phyloP scores from a whole-genome alignment of 2,329 filamentous ascomycete species.

The Amesomyces nigricolor region DNA sequence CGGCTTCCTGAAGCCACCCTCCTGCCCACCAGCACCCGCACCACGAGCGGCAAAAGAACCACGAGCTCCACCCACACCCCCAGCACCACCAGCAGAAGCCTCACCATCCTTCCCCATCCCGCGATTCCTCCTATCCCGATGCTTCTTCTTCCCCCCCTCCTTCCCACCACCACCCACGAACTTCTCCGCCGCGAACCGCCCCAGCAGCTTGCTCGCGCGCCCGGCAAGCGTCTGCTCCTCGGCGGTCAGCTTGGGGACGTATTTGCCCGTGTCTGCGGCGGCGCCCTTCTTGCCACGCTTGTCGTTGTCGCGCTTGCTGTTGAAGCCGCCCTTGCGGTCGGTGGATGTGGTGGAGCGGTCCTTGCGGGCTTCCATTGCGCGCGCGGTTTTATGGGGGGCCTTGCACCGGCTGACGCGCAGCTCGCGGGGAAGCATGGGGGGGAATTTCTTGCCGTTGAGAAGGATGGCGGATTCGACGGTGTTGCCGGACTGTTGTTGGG shows the following conservation, averaged over 20 bases:
- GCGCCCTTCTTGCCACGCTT: constrained; percentile 33
- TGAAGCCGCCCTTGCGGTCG: constrained; percentile 30
- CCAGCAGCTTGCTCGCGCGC: constrained; percentile 68
- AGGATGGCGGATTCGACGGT: constrained; percentile 86
- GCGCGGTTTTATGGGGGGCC: constrained; percentile 56
- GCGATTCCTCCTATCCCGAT: constrained; percentile 24
- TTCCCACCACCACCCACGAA: constrained; percentile 28
- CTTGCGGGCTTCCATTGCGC: constrained; percentile 48
- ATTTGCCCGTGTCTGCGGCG: constrained; percentile 35
- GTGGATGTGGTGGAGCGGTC: constrained; percentile 28
- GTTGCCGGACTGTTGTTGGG: constrained; percentile 60
- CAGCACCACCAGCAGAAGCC: neutral
- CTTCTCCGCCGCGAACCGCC: constrained; percentile 57
- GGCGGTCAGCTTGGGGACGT: constrained; percentile 64
- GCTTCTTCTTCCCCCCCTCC: constrained; percentile 28
- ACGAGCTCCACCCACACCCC: too few species aligned
- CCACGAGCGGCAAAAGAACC: too few species aligned
- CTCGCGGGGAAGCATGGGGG: constrained; percentile 84
- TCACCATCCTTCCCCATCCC: constrained; percentile 17
- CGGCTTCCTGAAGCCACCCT: constrained; percentile 48
- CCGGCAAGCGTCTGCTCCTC: constrained; percentile 66
- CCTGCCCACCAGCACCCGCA: neutral
- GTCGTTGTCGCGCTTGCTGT: constrained; percentile 33
- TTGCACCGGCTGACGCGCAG: constrained; percentile 85
- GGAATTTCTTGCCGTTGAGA: constrained; percentile 85